phyloP scores from a whole-genome alignment of 805 yeast species.

The Nakazawaea ambrosiae region DNA sequence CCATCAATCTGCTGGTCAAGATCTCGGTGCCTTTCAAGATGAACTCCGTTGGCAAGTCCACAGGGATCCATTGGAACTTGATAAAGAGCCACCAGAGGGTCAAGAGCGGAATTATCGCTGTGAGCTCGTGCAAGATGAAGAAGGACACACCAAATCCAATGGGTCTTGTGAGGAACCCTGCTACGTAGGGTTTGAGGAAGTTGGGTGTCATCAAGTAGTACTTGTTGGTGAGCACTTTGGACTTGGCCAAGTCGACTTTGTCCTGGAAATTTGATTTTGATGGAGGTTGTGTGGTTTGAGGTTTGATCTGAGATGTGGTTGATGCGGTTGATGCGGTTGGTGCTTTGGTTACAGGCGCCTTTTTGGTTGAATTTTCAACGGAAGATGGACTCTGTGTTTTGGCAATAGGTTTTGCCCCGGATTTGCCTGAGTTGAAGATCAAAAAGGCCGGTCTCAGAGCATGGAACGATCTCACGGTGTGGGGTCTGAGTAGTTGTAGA shows the following conservation, averaged over 20 bases:
- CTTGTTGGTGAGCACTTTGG: conserved; percentile 21
- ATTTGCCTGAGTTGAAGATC: conserved; percentile 3
- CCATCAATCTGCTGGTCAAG: conserved; percentile 4
- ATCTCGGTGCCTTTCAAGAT: conserved; percentile 8
- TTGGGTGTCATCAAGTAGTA: conserved; percentile 24
- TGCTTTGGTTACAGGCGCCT: no score
- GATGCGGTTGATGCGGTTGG: not conserved
- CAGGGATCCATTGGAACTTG: conserved; percentile 32
- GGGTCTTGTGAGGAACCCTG: conserved; percentile 23
- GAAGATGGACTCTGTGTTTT: no score
- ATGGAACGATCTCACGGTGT: conserved; percentile 3
- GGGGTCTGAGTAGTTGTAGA: no score
- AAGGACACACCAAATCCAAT: conserved; percentile 36
- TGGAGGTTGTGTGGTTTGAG: not conserved
- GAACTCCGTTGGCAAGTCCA: conserved; percentile 43
- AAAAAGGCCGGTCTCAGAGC: not conserved
- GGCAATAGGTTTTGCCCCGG: not conserved
- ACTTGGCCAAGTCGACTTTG: conserved; percentile 9
- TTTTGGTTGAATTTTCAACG: no score
- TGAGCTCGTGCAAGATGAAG: conserved; percentile 42
- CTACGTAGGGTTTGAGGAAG: conserved; percentile 24
- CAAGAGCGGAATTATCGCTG: conserved; percentile 46
- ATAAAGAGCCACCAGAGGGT: conserved; percentile 45
- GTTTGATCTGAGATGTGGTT: not conserved
- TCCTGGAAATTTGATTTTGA: conserved; percentile 3